Evolutionary conservation across 495 filamentous ascomycete genomes (phyloP), one percentile per base, ranked within the genome.

Genomic region (Lichina pygmaea): DNA sequence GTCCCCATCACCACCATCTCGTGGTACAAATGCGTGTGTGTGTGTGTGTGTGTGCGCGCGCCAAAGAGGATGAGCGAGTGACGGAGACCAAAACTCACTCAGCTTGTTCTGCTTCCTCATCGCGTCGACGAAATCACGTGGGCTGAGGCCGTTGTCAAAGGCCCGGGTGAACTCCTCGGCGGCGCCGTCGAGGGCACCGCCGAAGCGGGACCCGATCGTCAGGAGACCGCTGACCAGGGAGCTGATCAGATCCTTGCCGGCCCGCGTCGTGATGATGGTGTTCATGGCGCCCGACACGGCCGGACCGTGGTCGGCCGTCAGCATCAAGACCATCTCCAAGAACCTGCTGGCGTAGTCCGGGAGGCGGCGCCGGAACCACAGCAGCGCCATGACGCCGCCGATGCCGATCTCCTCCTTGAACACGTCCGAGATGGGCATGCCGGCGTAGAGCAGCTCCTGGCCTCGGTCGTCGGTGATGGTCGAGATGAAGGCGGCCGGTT

Each of bases 51-150:
- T n/a, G n/a, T n/a, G n/a, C n/a, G n/a, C n/a, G n/a, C n/a, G n/a
- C n/a, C 13, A 8, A n/a, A 39, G n/a, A 24, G 41, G 16, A 8
- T 39, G 36, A 46, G 44, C 34, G 8, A 1, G 0, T 36, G 36
- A 46, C 34, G 40, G 13, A 11, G 34, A n/a, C n/a, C 15, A 7
- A 46, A 40, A 70, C 73, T 55, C 67, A 78, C 74, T 97, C 47
- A 97, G 82, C 73, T 95, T 95, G 75, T 97, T 97, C 65, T 89
- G 81, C 71, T 95, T 95, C 60, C 89, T 74, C 86, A 94, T 94
- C 51, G 67, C 81, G 66, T 97, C 89, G 47, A 97, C 89, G 59
- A 97, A 95, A 64, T 97, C 89, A 71, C 89, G 84, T 36, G 89
- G 89, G 70, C 80, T 89, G 49, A 95, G 75, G 53, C 85, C 85